These are phyloP conservation scores for Linaria vulgaris DNA, from an alignment of 257 asterid genomes.

Conservation along the genomic window DNA sequence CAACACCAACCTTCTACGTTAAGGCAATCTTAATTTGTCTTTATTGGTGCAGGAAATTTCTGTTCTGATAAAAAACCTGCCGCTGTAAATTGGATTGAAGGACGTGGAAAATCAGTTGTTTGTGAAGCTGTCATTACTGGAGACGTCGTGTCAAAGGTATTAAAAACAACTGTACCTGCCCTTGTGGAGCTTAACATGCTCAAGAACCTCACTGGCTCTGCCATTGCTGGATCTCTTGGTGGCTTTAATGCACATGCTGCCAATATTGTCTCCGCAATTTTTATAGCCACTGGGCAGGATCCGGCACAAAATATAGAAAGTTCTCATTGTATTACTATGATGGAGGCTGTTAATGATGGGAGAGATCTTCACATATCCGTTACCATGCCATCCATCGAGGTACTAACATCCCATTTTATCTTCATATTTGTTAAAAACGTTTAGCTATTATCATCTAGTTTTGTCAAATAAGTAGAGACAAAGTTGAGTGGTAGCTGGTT, in stretches of 20 bases:
- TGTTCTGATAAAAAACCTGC: constrained; percentile 97
- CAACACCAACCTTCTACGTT: background rate
- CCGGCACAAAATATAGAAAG: constrained; percentile 95
- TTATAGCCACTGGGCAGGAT: constrained; percentile 94
- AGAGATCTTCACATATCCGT: constrained; percentile 88
- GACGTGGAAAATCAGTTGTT: constrained; percentile 91
- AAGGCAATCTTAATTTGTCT: constrained; percentile 11
- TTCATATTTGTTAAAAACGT: background rate
- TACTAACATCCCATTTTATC: constrained; percentile 24
- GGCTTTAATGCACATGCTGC: constrained; percentile 96
- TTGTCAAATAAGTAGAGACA: background rate
- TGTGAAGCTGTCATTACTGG: constrained; percentile 71
- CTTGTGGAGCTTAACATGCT: constrained; percentile 95
- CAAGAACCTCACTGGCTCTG: constrained; percentile 92
- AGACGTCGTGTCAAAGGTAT: constrained; percentile 68
- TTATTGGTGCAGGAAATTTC: constrained; percentile 58
- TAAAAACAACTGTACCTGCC: constrained; percentile 68
- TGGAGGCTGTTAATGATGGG: constrained; percentile 84
- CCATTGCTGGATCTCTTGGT: constrained; percentile 90
- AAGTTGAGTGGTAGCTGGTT: background rate
- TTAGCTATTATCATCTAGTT: background rate
- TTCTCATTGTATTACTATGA: constrained; percentile 95
- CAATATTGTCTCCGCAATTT: constrained; percentile 83
- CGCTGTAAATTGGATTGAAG: constrained; percentile 93
- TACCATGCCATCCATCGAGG: constrained; percentile 98